phyloP scores from a whole-genome alignment of 208 protist species.

The Leishmania amazonensis region DNA sequence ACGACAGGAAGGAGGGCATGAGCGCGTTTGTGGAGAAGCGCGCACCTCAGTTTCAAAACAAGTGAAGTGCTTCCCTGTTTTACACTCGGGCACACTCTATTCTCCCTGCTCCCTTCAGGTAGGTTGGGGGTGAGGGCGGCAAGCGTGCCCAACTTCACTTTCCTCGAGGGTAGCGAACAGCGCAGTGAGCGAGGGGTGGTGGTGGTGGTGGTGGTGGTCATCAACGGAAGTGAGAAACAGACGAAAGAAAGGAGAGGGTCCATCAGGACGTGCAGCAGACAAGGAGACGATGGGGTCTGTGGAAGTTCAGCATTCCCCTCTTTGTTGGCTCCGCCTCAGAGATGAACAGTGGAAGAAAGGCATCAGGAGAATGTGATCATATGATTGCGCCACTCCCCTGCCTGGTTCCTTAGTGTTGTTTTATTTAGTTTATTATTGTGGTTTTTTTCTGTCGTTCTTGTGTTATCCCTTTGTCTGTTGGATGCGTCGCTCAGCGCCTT shows the following conservation, averaged over 20 bases:
- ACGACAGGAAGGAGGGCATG: slow-evolving; percentile 94
- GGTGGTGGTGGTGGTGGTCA: too few species aligned
- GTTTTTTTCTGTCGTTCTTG: background rate
- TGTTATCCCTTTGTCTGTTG: background rate
- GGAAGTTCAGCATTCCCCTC: background rate
- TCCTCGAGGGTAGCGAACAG: background rate
- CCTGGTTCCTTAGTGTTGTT: background rate
- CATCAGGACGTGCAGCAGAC: background rate
- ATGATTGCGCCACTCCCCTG: background rate
- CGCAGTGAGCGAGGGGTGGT: background rate
- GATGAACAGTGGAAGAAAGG: background rate
- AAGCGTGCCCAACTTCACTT: background rate
- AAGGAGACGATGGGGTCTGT: background rate
- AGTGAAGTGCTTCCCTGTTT: slow-evolving; percentile 28
- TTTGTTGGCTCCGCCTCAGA: background rate
- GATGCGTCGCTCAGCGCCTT: background rate
- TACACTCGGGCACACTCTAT: background rate
- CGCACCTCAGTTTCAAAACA: slow-evolving; percentile 80
- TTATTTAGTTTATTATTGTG: background rate
- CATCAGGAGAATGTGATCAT: background rate
- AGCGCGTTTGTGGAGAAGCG: slow-evolving; percentile 93
- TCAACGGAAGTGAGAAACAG: background rate
- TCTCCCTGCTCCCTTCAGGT: background rate
- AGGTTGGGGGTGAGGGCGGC: background rate
- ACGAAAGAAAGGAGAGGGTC: background rate